Percentiles rank a stretch among this genome's conserved stretches.
Evolutionary conservation across 352 stramenopile species (phyloP).

Genomic region (Phytophthora pinifolia): DNA sequence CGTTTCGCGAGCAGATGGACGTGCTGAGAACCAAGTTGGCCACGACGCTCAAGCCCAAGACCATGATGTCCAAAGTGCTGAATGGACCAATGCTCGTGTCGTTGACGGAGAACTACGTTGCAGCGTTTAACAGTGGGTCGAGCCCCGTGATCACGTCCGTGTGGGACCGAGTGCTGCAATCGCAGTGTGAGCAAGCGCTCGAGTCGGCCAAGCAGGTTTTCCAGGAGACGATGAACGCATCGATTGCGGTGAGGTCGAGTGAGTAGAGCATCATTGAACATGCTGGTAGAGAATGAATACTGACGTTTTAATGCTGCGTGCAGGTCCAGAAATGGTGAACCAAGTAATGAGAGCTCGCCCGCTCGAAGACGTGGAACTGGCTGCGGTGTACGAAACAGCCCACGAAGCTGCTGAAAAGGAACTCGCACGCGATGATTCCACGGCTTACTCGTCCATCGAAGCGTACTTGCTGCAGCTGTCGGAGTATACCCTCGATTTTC

Average conservation of each 20-base stretch:
- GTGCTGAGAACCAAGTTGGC: constrained; percentile 60
- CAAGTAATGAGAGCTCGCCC: constrained; percentile 20
- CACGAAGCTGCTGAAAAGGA: constrained; percentile 32
- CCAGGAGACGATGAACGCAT: constrained; percentile 29
- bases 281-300: background rate
- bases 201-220: constrained; percentile 60
- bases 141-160: constrained; percentile 79
- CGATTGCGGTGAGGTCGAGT: constrained; percentile 37
- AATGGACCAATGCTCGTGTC: constrained; percentile 71
- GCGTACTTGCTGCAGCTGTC: constrained; percentile 49
- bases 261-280: constrained; percentile 9
- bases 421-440: constrained; percentile 43
- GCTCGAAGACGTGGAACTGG: constrained; percentile 42
- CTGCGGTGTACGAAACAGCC: constrained; percentile 38
- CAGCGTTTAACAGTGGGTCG: constrained; percentile 65
- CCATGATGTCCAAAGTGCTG: constrained; percentile 57
- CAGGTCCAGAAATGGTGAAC: constrained; percentile 39
- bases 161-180: constrained; percentile 81
- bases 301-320: background rate
- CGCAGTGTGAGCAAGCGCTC: constrained; percentile 62
- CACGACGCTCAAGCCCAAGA: constrained; percentile 57
- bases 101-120: constrained; percentile 64
- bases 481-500: constrained; percentile 43
- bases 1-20: constrained; percentile 69
- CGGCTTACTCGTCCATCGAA: constrained; percentile 39